phyloP scores from a whole-genome alignment of 306 rosid genomes.

The Vigna hirtella region DNA sequence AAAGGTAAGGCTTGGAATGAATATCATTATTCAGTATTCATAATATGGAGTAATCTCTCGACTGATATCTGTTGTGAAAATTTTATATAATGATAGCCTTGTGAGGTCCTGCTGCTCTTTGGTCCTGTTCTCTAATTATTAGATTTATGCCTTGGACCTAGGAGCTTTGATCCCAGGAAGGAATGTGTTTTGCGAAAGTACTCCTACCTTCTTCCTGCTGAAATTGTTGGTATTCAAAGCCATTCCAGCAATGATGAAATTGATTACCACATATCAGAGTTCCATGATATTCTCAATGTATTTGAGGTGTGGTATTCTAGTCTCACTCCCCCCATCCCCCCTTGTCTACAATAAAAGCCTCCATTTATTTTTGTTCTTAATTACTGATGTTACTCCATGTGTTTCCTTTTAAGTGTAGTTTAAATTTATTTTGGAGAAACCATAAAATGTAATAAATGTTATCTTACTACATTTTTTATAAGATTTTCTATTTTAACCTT shows the following conservation, averaged over 20 bases:
- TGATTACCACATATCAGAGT: constrained; percentile 76
- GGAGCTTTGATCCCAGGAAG: constrained; percentile 91
- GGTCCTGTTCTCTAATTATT: constrained; percentile 25
- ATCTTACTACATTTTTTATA: too few species aligned
- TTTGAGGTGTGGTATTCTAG: constrained; percentile 67
- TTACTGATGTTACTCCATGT: neutral
- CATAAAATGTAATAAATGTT: too few species aligned
- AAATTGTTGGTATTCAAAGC: constrained; percentile 76
- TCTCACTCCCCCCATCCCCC: neutral
- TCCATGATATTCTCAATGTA: constrained; percentile 68
- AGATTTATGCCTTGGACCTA: constrained; percentile 38
- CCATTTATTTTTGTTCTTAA: constrained; percentile 16
- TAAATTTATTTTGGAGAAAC: too few species aligned
- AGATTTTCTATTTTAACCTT: too few species aligned
- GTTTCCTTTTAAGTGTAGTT: too few species aligned
- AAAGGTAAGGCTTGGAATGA: constrained; percentile 62
- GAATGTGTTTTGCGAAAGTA: constrained; percentile 85
- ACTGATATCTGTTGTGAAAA: neutral
- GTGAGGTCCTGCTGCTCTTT: constrained; percentile 21
- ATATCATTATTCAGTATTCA: constrained; percentile 18
- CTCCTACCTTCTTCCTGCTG: constrained; percentile 84
- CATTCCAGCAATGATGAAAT: constrained; percentile 60
- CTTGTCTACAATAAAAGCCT: constrained; percentile 17
- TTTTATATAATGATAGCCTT: constrained; percentile 12
- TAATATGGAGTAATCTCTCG: neutral